Percentiles rank a stretch among this genome's conserved stretches.
Evolutionary conservation across 2,329 filamentous ascomycete genomes (phyloP).

Genomic region (Trichoderma koningii): DNA sequence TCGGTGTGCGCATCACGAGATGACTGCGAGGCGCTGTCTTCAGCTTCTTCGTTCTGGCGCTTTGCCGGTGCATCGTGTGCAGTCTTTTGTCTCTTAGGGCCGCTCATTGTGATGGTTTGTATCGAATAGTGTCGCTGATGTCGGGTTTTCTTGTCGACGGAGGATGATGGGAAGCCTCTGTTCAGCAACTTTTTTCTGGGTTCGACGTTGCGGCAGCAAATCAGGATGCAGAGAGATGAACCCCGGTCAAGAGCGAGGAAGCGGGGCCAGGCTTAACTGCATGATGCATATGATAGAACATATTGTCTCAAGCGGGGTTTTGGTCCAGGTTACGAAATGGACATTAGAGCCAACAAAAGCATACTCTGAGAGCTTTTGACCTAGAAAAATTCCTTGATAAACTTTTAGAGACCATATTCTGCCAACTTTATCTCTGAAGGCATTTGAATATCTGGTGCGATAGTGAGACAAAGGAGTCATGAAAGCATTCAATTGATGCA

Average conservation of each 20-base stretch:
- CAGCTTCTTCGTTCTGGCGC: constrained; percentile 1
- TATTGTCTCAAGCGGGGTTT: neutral
- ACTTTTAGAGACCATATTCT: too few relatives aligned
- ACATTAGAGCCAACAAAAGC: too few relatives aligned
- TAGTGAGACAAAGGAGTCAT: neutral
- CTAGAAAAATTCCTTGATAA: too few relatives aligned
- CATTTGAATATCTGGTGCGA: neutral
- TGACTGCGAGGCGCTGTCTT: constrained; percentile 20
- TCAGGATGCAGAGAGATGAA: constrained; percentile 13
- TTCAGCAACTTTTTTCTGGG: constrained; percentile 20
- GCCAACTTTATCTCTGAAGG: too few relatives aligned
- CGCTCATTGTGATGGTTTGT: constrained; percentile 38
- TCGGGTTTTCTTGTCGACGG: too few relatives aligned
- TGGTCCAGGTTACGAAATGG: too few relatives aligned
- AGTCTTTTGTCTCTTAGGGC: constrained; percentile 47
- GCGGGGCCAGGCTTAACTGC: neutral
- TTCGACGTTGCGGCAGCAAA: constrained; percentile 15
- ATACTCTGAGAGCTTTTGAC: too few relatives aligned
- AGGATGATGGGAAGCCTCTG: constrained; percentile 11
- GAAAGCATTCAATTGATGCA: neutral
- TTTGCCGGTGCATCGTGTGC: constrained; percentile 37
- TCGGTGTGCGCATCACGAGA: constrained; percentile 34
- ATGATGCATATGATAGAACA: neutral
- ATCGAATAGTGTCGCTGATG: constrained; percentile 30
- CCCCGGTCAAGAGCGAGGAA: neutral